Conservation (phyloP, 2,329 filamentous ascomycete genomes). For the Colletotrichum plurivorum region DNA sequence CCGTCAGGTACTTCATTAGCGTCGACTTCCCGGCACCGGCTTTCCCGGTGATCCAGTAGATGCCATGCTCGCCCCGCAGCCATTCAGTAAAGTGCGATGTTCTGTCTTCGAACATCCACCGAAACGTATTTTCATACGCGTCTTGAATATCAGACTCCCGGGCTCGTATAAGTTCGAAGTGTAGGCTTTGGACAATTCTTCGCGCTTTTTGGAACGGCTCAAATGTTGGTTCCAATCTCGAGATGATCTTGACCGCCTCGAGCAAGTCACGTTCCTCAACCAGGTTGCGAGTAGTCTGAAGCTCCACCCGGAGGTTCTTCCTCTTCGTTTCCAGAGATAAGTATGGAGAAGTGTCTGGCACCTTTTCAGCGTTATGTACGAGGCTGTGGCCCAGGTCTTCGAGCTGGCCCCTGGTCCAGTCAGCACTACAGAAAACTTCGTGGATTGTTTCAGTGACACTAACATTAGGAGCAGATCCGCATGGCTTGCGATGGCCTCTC, state of each 20-base stretch:
- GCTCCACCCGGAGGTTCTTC: no score
- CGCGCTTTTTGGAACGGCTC: background rate
- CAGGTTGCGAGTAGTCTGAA: no score
- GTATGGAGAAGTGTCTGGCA: no score
- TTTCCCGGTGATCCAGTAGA: slow-evolving; percentile 59
- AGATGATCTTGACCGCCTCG: background rate
- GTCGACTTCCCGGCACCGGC: slow-evolving; percentile 64
- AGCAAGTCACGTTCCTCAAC: background rate
- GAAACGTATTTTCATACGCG: slow-evolving; percentile 52
- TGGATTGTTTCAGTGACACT: background rate
- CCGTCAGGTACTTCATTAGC: slow-evolving; percentile 57
- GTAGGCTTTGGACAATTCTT: background rate
- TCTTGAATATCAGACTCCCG: background rate
- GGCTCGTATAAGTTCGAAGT: background rate
- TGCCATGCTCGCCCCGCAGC: slow-evolving; percentile 42
- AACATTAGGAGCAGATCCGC: background rate
- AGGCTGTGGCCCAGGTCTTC: background rate
- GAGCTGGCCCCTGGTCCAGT: background rate
- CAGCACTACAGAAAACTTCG: background rate
- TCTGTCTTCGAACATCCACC: slow-evolving; percentile 55
- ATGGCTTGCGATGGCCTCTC: background rate
- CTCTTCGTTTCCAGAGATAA: no score
- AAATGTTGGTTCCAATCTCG: background rate
- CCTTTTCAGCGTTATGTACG: no score
- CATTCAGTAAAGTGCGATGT: slow-evolving; percentile 41